Base-by-base conservation (phyloP, 108 stramenopile genomes). In the Skeletonema grethae region DNA sequence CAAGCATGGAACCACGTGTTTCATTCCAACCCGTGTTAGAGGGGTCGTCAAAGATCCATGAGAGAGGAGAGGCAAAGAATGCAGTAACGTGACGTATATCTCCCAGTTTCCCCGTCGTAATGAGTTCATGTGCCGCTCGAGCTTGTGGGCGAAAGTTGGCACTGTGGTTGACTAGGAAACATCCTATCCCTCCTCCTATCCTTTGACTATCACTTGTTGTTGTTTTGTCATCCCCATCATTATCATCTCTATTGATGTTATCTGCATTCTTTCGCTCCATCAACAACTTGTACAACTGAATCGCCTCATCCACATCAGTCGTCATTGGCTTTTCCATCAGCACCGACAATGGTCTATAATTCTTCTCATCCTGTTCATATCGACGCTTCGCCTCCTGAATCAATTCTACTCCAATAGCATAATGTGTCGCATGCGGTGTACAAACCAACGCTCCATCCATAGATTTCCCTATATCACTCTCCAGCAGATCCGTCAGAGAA, bases 281-380 rank as follows among this genome's bases (percentile, higher is more conserved):
- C 41, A 77, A 48, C 18, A 73, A 46, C 1, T 76, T 69, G 36
- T 75, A 66, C 64, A 91, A 60, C 34, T 73, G 43, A 13, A 63
- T 69, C 0, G 87, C 90, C 32, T 88, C 84, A 7, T 67, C 46
- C 22, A 91, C 75, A 35, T 82, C 73, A 6, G 90, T 91, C 16
- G 85, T 86, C 87, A 91, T 87, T 20, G 90, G 90, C 65, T 91
- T 91, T 70, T 91, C 90, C 86, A 88, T 86, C 31, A 91, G 34
- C 16, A 91, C 79, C 65, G 87, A 83, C 35, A 88, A 32, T 7
- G 81, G 84, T 63, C 28, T 55, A 31, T 20, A 24, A 16, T 35
- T 20, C 20, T 70, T 46, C 68, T n/a, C 22, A 20, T 55, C 70
- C 30, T 59, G 70, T 50, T 79, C 63, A 46, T 63, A 67, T 50